Evolutionary conservation across 176 grass and related monocot genomes (phyloP), one percentile per base, ranked within the genome.

Genomic region (Oryza meridionalis): DNA sequence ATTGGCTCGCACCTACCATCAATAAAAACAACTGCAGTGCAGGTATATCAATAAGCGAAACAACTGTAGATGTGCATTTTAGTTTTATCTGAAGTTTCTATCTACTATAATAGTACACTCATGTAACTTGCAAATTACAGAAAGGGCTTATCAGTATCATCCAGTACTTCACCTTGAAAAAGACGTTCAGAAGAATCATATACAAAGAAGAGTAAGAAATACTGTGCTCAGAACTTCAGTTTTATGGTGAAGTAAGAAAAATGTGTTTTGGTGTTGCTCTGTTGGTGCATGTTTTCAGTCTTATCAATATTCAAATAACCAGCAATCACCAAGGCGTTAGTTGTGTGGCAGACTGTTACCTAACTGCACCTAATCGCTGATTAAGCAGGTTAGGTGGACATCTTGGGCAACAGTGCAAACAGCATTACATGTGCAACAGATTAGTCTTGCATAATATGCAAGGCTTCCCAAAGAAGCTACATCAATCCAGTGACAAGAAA

Each of bases 401-500:
- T 7, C 1, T 22, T 61, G 55, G 55, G 55, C 7, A 22, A 61
- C 55, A 61, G 1, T 59, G 17, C 53, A n/a, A n/a, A 19, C 53
- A 9, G 19, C 29, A 75, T 82, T 25, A 33, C 38, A 84, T 46
- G 42, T 70, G 65, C 10, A 82, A 73, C n/a, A 72, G 24, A 62
- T 9, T 69, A 22, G 24, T 77, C 65, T 77, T 44, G 76, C 9
- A n/a, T n/a, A 26, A 17, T 76, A 14, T 68, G 11, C 32, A 69
- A 47, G 80, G 43, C 1, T 59, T 64, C 31, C 9, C 11, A 68
- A 14, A 81, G 55, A 84, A 69, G n/a, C 19, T 35, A 69, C 8
- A 82, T 78, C 61, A 7, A 62, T 62, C 58, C 21, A 62, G 49
- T 72, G 22, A 32, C 77, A 83, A 12, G 43, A 79, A 69, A 80